Percentiles rank a stretch among this genome's conserved stretches.
These are phyloP conservation scores for Emericellopsis terricola DNA, from an alignment of 495 filamentous ascomycete genomes.

Conservation along the genomic window DNA sequence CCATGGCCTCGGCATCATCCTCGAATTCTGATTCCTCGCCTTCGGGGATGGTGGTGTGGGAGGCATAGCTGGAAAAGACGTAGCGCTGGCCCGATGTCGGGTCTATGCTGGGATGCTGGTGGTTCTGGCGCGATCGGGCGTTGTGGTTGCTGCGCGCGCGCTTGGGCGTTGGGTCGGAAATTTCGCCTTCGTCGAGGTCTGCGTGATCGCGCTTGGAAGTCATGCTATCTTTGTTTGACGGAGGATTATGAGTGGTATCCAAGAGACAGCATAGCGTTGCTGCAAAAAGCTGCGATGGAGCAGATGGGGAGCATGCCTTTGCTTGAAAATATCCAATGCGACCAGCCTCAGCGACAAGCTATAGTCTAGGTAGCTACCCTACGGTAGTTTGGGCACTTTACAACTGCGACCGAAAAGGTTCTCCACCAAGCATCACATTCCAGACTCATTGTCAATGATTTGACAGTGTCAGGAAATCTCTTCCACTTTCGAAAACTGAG, in stretches of 20 bases:
- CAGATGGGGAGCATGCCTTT: not conserved
- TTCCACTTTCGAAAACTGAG: too few species aligned
- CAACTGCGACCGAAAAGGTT: too few species aligned
- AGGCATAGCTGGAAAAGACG: slow-evolving; percentile 61
- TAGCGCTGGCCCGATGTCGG: slow-evolving; percentile 56
- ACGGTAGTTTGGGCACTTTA: too few species aligned
- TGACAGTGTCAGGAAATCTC: too few species aligned
- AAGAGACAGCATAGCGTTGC: too few species aligned
- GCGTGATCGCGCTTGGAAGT: not conserved
- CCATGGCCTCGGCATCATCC: slow-evolving; percentile 42
- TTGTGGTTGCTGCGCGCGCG: slow-evolving; percentile 9
- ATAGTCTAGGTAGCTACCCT: too few species aligned
- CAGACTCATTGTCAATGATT: too few species aligned
- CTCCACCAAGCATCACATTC: too few species aligned
- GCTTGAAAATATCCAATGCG: too few species aligned
- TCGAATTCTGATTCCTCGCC: slow-evolving; percentile 38
- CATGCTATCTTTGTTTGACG: not conserved
- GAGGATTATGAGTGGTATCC: not conserved
- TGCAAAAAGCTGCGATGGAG: too few species aligned
- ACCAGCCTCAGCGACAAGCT: too few species aligned
- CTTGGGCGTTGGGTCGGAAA: slow-evolving; percentile 10
- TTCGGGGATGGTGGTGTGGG: slow-evolving; percentile 12
- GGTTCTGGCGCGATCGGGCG: slow-evolving; percentile 8
- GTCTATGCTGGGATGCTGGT: slow-evolving; percentile 23
- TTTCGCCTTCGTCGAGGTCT: not conserved